These are phyloP conservation scores for Arthrocladium fulminans DNA, from an alignment of 2,329 filamentous ascomycete species.

Conservation along the genomic window DNA sequence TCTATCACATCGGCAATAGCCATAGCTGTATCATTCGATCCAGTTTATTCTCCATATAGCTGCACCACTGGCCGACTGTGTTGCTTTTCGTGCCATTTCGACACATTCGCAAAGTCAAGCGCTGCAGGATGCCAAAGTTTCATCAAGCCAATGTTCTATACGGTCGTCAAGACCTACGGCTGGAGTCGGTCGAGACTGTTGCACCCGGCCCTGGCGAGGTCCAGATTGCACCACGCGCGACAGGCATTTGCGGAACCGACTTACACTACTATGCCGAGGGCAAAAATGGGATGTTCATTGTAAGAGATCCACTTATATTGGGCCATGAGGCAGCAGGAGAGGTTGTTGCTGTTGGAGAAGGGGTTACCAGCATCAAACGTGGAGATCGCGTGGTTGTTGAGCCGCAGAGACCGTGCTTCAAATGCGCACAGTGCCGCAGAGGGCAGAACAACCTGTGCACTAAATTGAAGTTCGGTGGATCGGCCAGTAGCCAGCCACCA, in stretches of 20 bases:
- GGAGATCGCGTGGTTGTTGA: slow-evolving; percentile 60
- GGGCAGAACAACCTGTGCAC: slow-evolving; percentile 60
- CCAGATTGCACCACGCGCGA: slow-evolving; percentile 3
- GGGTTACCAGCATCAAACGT: slow-evolving; percentile 44
- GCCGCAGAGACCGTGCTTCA: slow-evolving; percentile 54
- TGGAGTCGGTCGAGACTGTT: background rate
- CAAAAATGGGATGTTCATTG: slow-evolving; percentile 52
- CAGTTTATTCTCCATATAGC: too few relatives aligned
- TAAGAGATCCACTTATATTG: slow-evolving; percentile 56
- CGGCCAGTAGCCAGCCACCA: slow-evolving; percentile 53
- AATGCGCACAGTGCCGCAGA: slow-evolving; percentile 50
- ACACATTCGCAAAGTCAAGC: too few relatives aligned
- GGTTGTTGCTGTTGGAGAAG: slow-evolving; percentile 49
- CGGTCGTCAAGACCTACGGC: background rate
- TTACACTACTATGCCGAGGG: slow-evolving; percentile 62
- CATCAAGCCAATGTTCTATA: slow-evolving; percentile 45
- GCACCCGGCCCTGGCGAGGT: slow-evolving; percentile 2
- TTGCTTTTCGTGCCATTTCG: too few relatives aligned
- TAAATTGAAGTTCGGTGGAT: slow-evolving; percentile 52
- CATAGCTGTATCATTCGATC: too few relatives aligned
- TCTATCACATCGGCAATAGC: too few relatives aligned
- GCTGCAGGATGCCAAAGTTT: too few relatives aligned
- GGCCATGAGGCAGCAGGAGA: slow-evolving; percentile 57
- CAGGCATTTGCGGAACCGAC: slow-evolving; percentile 41
- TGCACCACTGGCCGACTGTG: too few relatives aligned